phyloP scores from a whole-genome alignment of 306 rosid genomes.

The Biancaea sappan region DNA sequence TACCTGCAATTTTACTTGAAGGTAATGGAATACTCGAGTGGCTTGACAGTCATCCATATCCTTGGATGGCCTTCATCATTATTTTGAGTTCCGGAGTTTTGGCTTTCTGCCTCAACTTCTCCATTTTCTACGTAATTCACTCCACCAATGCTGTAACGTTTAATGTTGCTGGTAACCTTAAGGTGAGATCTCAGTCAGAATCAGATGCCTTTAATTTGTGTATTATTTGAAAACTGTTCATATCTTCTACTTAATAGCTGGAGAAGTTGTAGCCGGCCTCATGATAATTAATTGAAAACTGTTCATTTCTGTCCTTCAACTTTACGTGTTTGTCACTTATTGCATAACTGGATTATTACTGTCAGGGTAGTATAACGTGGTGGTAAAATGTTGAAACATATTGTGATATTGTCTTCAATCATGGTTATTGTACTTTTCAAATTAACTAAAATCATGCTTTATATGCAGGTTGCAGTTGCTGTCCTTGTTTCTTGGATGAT shows the following conservation, averaged over 20 bases:
- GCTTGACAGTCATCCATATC: constrained; percentile 72
- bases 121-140: constrained; percentile 95
- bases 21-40: constrained; percentile 89
- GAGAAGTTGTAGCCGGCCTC: not conserved
- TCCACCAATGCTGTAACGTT: constrained; percentile 97
- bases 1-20: constrained; percentile 89
- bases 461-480: constrained; percentile 88
- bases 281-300: not conserved
- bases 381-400: not conserved
- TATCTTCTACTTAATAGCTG: not conserved
- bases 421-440: not conserved
- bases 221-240: not conserved
- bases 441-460: constrained; percentile 8
- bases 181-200: constrained; percentile 59
- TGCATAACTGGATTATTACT: constrained; percentile 6
- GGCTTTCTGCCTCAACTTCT: constrained; percentile 98
- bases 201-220: constrained; percentile 2
- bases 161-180: constrained; percentile 97
- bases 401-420: not conserved
- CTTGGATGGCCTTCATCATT: constrained; percentile 68
- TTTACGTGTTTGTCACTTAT: not conserved
- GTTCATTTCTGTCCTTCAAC: constrained; percentile 10
- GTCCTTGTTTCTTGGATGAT: constrained; percentile 95
- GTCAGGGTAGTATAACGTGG: not conserved
- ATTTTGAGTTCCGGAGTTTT: constrained; percentile 89